Evolutionary conservation across 208 protist genomes (phyloP).

Genomic region (Phytomonas sp.): DNA sequence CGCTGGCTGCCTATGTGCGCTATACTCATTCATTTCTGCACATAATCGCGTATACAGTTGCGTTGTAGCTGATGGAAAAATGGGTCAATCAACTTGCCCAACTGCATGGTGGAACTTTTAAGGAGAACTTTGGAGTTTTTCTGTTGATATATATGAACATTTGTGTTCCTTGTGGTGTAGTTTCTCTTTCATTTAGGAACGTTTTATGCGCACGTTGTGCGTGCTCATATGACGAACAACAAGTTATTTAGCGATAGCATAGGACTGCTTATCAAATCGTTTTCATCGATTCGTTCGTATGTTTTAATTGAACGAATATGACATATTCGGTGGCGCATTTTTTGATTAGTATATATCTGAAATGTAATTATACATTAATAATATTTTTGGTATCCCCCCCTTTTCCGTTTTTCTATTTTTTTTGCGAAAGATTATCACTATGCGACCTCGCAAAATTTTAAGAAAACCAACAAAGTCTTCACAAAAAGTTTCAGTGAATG

Average conservation of each 20-base stretch:
- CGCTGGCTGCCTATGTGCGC: constrained; percentile 45
- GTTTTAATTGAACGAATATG: neutral
- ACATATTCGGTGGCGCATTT: neutral
- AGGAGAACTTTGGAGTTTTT: neutral
- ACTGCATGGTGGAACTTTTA: constrained; percentile 78
- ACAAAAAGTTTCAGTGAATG: neutral
- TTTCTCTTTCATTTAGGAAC: neutral
- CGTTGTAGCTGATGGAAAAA: constrained; percentile 50
- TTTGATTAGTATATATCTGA: neutral
- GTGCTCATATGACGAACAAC: neutral
- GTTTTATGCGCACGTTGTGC: neutral
- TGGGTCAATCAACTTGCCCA: constrained; percentile 56
- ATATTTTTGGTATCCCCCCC: constrained; percentile 2
- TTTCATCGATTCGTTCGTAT: neutral
- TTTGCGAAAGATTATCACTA: constrained; percentile 9
- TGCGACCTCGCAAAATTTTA: neutral
- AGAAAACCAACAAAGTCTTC: neutral
- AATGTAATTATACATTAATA: neutral
- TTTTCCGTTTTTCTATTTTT: constrained; percentile 16
- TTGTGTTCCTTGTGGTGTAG: neutral
- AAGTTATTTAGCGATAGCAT: neutral
- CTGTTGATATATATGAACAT: neutral
- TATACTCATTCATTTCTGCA: constrained; percentile 47
- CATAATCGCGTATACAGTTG: constrained; percentile 41
- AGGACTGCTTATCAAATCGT: neutral